Conservation (phyloP, 805 yeast genomes). For the Jamesozyma spencerorum region DNA sequence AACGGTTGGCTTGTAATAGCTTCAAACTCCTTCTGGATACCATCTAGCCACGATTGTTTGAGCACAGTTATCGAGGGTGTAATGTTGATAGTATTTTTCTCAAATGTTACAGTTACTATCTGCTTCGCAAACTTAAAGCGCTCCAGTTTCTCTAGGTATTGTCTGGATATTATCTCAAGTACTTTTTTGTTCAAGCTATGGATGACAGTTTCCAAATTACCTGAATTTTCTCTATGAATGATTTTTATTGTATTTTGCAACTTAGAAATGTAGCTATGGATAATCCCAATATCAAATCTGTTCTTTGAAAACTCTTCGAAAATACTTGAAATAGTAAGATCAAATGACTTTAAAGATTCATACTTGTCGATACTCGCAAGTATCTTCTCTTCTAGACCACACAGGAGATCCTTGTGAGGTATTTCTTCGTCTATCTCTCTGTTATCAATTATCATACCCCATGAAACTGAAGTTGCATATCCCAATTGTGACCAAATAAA, state of each 20-base stretch:
- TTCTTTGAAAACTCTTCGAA: background rate
- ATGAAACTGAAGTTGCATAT: slow-evolving; percentile 34
- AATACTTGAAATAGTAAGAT: slow-evolving; percentile 7
- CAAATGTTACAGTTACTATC: slow-evolving; percentile 1
- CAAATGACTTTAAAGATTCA: slow-evolving; percentile 25
- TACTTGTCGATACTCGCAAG: slow-evolving; percentile 27
- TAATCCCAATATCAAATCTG: background rate
- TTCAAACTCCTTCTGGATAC: background rate
- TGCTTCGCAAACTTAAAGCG: background rate
- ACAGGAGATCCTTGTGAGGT: background rate
- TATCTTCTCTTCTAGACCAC: background rate
- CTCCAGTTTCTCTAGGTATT: background rate
- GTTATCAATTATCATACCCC: slow-evolving; percentile 41
- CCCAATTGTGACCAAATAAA: slow-evolving; percentile 30
- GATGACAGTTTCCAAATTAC: background rate
- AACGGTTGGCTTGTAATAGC: background rate
- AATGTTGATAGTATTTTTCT: background rate
- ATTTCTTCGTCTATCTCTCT: background rate
- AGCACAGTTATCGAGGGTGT: background rate
- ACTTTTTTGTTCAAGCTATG: slow-evolving; percentile 4
- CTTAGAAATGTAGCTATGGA: background rate
- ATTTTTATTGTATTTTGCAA: slow-evolving; percentile 6
- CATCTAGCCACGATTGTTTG: background rate
- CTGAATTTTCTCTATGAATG: slow-evolving; percentile 1
- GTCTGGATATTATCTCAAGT: background rate